Conservation (phyloP, 805 yeast species). For the Komagataella pastoris region DNA sequence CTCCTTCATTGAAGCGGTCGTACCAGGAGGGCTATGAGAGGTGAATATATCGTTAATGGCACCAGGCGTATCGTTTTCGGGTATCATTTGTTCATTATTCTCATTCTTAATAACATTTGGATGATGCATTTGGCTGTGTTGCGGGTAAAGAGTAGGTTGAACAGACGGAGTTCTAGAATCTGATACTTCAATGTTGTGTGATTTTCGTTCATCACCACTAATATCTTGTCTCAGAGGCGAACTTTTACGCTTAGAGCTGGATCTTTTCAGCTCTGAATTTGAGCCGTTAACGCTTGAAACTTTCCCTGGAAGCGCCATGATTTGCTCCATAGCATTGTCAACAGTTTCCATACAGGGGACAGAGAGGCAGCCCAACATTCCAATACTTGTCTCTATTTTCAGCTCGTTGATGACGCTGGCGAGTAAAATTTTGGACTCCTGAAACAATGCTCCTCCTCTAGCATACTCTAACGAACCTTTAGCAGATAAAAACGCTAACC, state of each 20-base stretch:
- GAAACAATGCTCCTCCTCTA: slow-evolving; percentile 70
- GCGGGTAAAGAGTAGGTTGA: background rate
- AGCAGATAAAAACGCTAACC: slow-evolving; percentile 53
- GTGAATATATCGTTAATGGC: slow-evolving; percentile 21
- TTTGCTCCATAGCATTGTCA: slow-evolving; percentile 46
- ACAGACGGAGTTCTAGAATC: slow-evolving; percentile 3
- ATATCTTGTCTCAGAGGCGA: background rate
- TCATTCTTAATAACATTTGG: background rate
- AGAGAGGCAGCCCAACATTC: slow-evolving; percentile 50
- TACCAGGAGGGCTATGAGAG: slow-evolving; percentile 2
- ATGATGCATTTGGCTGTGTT: background rate
- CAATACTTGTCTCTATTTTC: slow-evolving; percentile 34
- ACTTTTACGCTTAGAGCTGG: background rate
- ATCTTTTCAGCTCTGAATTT: background rate
- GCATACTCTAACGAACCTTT: slow-evolving; percentile 73
- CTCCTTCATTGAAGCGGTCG: background rate
- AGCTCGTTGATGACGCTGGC: slow-evolving; percentile 34
- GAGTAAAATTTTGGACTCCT: slow-evolving; percentile 49
- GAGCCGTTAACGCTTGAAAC: background rate
- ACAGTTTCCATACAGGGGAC: slow-evolving; percentile 39
- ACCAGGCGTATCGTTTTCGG: slow-evolving; percentile 8
- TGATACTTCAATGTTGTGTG: background rate
- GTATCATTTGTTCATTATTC: background rate
- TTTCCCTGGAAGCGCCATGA: slow-evolving; percentile 39
- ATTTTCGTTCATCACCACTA: background rate